Evolutionary conservation across 2,329 filamentous ascomycete species (phyloP), one percentile per base, ranked within the genome.

Genomic region (Lasiodiplodia sp.): DNA sequence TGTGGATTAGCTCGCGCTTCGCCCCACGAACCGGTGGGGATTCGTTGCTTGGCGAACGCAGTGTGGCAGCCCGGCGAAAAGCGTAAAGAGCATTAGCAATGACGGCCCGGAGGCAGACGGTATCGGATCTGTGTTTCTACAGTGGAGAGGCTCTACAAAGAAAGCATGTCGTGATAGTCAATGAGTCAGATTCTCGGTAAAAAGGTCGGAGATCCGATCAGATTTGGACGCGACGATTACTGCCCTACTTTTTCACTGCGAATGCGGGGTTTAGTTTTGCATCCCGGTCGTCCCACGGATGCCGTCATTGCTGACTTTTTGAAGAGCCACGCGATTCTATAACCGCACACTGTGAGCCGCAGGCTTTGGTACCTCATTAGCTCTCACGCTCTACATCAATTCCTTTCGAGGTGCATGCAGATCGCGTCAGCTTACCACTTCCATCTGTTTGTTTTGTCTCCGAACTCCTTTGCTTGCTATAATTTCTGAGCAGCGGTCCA

Each of bases 1-100:
- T 63, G 11, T n/a, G 40, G 40, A 34, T 34, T 63, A 63, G 58
- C 23, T 28, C 18, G 58, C 40, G 18, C 40, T 49, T 4, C 23
- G 12, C 38, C 25, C 31, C 18, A 18, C 58, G 6, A n/a, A 7
- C 11, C 23, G 28, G 57, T 60, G 37, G 57, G 57, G 57, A 31
- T 12, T 47, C 21, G 37, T 6, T 12, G n/a, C 44, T 63, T 63
- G 58, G 58, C 58, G 8, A 11, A 51, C 16, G 58, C 58, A 51
- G 21, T 18, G 58, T 1, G 25, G 25, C 34, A 21, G 23, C 21
- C 57, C 38, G 23, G 57, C 34, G 57, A 60, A 47, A n/a, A 47
- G n/a, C 3, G 58, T 63, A 49, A 63, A 34, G 40, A 34, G 40
- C 58, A 51, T 49, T 63, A 63, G 21, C 58, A 63, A 63, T 49